Evolutionary conservation across 1,139 yeast species (phyloP).

Genomic region (Nakaseomyces nivariensis): DNA sequence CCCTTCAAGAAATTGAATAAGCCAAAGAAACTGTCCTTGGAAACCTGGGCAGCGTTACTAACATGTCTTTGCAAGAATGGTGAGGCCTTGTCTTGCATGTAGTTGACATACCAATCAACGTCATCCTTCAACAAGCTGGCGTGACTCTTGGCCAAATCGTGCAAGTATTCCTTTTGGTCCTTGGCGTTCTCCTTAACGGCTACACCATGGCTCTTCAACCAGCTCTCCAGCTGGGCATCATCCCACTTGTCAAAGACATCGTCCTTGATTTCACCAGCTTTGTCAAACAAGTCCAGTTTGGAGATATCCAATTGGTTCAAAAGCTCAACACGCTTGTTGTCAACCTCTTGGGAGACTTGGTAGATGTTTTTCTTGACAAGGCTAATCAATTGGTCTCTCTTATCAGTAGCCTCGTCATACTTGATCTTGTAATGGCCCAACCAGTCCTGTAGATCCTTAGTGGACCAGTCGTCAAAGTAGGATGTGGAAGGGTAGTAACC

Average conservation of each 20-base stretch:
- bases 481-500: slow-evolving; percentile 44
- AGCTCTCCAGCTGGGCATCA: slow-evolving; percentile 36
- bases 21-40: slow-evolving; percentile 9
- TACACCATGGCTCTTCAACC: slow-evolving; percentile 40
- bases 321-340: slow-evolving; percentile 34
- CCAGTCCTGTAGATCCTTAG: slow-evolving; percentile 39
- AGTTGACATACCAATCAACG: slow-evolving; percentile 32
- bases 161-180: slow-evolving; percentile 32
- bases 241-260: slow-evolving; percentile 42
- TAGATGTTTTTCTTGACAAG: slow-evolving; percentile 37
- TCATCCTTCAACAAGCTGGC: slow-evolving; percentile 31
- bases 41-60: slow-evolving; percentile 7
- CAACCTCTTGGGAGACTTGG: slow-evolving; percentile 31
- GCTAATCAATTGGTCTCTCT: slow-evolving; percentile 37
- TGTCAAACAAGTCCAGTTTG: slow-evolving; percentile 33
- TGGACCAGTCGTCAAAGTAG: slow-evolving; percentile 41
- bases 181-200: slow-evolving; percentile 31
- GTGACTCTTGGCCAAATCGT: slow-evolving; percentile 33
- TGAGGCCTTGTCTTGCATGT: slow-evolving; percentile 27
- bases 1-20: slow-evolving; percentile 11
- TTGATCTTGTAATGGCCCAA: slow-evolving; percentile 37
- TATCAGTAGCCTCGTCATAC: slow-evolving; percentile 32
- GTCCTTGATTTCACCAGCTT: slow-evolving; percentile 35
- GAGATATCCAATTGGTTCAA: slow-evolving; percentile 34
- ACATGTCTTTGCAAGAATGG: slow-evolving; percentile 29